These are phyloP conservation scores for Daldinia eschscholtzii DNA, from an alignment of 2,329 filamentous ascomycete species.

Conservation along the genomic window DNA sequence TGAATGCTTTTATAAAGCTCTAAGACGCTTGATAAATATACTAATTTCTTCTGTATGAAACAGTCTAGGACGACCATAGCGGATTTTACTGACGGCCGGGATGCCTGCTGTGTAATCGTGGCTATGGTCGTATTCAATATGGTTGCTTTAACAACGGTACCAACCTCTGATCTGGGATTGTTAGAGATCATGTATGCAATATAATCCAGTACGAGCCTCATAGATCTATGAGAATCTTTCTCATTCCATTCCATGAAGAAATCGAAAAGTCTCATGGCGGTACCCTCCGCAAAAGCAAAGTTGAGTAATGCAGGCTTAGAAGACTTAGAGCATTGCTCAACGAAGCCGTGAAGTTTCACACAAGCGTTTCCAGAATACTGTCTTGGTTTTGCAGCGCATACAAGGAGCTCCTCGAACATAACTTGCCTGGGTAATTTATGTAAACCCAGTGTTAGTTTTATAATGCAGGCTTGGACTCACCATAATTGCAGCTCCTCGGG, in stretches of 20 bases:
- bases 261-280: constrained; percentile 66
- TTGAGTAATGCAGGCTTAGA: constrained; percentile 55
- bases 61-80: constrained; percentile 76
- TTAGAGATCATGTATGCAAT: constrained; percentile 64
- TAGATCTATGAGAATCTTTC: constrained; percentile 72
- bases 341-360: constrained; percentile 71
- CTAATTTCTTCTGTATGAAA: constrained; percentile 71
- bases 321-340: constrained; percentile 70
- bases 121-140: constrained; percentile 67
- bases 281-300: constrained; percentile 66
- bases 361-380: constrained; percentile 69
- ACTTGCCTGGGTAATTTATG: constrained; percentile 47
- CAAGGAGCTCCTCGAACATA: constrained; percentile 63
- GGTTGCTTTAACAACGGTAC: constrained; percentile 56
- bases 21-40: constrained; percentile 62
- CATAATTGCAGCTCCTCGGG: constrained; percentile 43
- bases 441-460: constrained; percentile 29
- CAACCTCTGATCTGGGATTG: constrained; percentile 61
- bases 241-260: constrained; percentile 78
- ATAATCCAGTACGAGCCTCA: constrained; percentile 72
- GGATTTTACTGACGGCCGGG: constrained; percentile 76
- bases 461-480: constrained; percentile 43
- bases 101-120: constrained; percentile 70
- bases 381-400: constrained; percentile 65
- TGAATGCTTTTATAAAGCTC: constrained; percentile 57